Conservation (phyloP, 495 filamentous ascomycete genomes). For the Penicillium arizonense region DNA sequence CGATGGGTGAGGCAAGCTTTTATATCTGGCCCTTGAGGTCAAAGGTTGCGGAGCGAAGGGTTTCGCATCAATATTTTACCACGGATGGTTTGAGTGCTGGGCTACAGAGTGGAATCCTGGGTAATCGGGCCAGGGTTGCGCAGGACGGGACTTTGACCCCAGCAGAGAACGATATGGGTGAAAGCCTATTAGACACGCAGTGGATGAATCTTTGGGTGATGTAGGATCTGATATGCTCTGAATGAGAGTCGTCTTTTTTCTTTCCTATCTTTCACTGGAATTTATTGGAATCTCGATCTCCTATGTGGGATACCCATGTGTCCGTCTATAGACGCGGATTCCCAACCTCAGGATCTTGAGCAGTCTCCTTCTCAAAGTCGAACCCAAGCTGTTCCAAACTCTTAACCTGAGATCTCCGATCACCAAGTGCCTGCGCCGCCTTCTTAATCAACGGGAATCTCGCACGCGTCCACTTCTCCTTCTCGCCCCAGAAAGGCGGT, state of each 20-base stretch:
- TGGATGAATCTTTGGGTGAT: conserved; percentile 7
- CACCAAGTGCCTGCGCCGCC: conserved; percentile 6
- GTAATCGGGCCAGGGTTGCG: background rate
- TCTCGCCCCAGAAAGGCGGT: conserved; percentile 7
- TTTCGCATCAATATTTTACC: no score
- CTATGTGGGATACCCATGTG: no score
- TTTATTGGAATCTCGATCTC: no score
- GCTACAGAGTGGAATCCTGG: no score
- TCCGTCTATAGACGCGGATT: conserved; percentile 5
- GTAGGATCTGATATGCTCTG: conserved; percentile 11
- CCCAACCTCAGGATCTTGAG: background rate
- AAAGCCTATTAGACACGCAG: conserved; percentile 3
- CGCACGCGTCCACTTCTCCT: conserved; percentile 9
- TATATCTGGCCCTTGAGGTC: conserved; percentile 5
- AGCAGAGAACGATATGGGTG: background rate
- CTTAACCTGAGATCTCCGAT: background rate
- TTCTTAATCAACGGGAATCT: conserved; percentile 9
- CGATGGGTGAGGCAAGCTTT: conserved; percentile 8
- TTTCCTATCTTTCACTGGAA: background rate
- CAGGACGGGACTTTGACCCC: background rate
- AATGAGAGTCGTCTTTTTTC: background rate
- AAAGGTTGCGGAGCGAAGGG: background rate
- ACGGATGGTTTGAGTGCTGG: no score
- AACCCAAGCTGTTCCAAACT: conserved; percentile 7
- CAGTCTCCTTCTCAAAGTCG: background rate